These are phyloP conservation scores for Penicillium sp. DNA, from an alignment of 2,329 filamentous ascomycete genomes.

Conservation along the genomic window DNA sequence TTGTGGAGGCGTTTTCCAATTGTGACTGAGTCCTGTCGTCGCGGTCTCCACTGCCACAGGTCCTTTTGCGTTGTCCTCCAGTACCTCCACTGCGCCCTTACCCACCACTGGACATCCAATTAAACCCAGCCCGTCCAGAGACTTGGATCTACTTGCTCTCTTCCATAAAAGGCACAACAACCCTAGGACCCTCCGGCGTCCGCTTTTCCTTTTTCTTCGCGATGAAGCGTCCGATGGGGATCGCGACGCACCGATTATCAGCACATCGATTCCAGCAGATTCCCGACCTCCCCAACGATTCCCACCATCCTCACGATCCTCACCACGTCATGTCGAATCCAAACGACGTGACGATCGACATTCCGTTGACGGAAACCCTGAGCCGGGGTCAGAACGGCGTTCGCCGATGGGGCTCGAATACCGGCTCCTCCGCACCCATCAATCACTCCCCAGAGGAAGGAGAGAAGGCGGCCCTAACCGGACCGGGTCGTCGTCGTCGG, in stretches of 20 bases:
- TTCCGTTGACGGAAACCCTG: conserved; percentile 53
- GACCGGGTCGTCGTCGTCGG: conserved; percentile 27
- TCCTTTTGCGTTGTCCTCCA: conserved; percentile 1
- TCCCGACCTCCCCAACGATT: conserved; percentile 26
- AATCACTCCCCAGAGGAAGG: background rate
- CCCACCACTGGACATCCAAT: background rate
- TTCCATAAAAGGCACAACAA: conserved; percentile 1
- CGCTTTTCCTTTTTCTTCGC: conserved; percentile 6
- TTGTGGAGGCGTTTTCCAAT: too few relatives aligned
- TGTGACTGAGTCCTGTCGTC: background rate
- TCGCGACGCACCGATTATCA: conserved; percentile 39
- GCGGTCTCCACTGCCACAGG: background rate
- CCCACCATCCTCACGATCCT: conserved; percentile 21
- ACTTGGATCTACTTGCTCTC: conserved; percentile 8
- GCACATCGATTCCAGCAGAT: conserved; percentile 42
- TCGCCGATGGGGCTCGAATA: conserved; percentile 34
- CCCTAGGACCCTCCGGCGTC: background rate
- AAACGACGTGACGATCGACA: conserved; percentile 54
- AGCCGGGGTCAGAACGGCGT: conserved; percentile 44
- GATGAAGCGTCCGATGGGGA: conserved; percentile 33
- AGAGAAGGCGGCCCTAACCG: conserved; percentile 21
- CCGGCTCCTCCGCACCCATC: conserved; percentile 17
- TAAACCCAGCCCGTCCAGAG: conserved; percentile 4
- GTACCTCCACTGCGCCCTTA: background rate
- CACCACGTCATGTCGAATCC: conserved; percentile 41